Evolutionary conservation across 768 basidiomycete genomes (phyloP), one percentile per base, ranked within the genome.

Genomic region (Leccinum barrowsii): DNA sequence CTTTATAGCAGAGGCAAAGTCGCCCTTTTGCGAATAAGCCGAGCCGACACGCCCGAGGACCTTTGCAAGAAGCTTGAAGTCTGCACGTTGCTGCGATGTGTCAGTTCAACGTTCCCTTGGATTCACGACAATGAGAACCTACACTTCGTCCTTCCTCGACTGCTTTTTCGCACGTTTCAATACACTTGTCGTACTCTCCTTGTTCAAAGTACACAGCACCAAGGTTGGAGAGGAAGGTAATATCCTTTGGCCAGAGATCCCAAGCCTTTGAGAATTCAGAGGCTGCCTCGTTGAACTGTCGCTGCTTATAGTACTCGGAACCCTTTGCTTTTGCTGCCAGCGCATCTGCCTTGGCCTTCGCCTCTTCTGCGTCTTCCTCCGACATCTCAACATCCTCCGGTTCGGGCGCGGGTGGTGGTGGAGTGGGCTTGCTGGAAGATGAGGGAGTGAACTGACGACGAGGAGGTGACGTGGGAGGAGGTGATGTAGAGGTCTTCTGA

Each of bases 1-100:
- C 74, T 92, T 94, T 81, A 96, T 85, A 15, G 95, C 95, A 46
- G 82, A 82, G 7, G 67, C 66, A 28, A 86, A 73, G 72, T 99
- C 93, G 47, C 78, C 83, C 70, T 92, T 91, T 75, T 88, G 89
- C 56, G 83, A 76, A 77, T 93, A 94, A 0, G 96, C 83, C 7
- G 86, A 85, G 12, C 96, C 97, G 52, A 88, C 83, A 52, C 97
- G 92, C 22, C 92, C 97, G 55, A 90, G 83, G 0, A 95, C 94
- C 75, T 98, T 98, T 32, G 96, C 96, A 59, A 97, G 77, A 59
- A 97, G 80, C 76, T 97, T 98, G 82, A 85, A 98, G 76, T 99
- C 96, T 5, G 90, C 91, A 52, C 94, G 87, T 44, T 94, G 70
- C 83, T 12, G 3, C 32, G 8, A 50, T 24, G n/a, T 10, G 26